phyloP scores from a whole-genome alignment of 2,329 filamentous ascomycete species.

The Xylaria sp. region DNA sequence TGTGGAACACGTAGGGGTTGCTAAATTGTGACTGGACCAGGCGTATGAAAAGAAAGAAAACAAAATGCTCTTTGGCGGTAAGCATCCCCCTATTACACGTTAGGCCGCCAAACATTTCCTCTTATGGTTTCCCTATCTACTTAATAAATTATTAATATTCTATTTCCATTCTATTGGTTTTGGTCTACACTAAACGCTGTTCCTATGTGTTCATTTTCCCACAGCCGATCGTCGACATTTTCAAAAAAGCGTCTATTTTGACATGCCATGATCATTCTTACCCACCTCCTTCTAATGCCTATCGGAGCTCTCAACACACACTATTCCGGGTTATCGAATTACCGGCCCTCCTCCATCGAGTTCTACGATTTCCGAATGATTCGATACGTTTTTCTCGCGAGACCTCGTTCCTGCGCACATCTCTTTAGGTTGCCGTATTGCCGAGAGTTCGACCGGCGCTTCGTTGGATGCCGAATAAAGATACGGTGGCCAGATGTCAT shows the following conservation, averaged over 20 bases:
- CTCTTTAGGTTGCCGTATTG: constrained; percentile 19
- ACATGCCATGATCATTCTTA: background rate
- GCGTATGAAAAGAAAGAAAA: constrained; percentile 12
- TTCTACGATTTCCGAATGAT: constrained; percentile 13
- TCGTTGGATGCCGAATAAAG: constrained; percentile 29
- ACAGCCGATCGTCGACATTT: background rate
- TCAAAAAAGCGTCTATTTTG: background rate
- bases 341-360: background rate
- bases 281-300: background rate
- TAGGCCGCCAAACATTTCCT: background rate
- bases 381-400: constrained; percentile 23
- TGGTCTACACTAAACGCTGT: background rate
- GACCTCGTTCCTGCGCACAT: constrained; percentile 10
- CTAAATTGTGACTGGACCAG: constrained; percentile 23
- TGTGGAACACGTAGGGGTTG: constrained; percentile 23
- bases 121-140: background rate
- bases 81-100: background rate
- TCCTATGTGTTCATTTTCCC: background rate
- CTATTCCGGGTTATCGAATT: background rate
- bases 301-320: background rate
- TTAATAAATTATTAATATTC: background rate
- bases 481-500: constrained; percentile 14
- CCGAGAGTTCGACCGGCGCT: constrained; percentile 21
- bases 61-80: constrained; percentile 9
- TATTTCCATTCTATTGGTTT: background rate